Percentiles rank a stretch among this genome's conserved stretches.
These are phyloP conservation scores for Domatiomyces globalis DNA, from an alignment of 2,329 filamentous ascomycete species.

Conservation along the genomic window DNA sequence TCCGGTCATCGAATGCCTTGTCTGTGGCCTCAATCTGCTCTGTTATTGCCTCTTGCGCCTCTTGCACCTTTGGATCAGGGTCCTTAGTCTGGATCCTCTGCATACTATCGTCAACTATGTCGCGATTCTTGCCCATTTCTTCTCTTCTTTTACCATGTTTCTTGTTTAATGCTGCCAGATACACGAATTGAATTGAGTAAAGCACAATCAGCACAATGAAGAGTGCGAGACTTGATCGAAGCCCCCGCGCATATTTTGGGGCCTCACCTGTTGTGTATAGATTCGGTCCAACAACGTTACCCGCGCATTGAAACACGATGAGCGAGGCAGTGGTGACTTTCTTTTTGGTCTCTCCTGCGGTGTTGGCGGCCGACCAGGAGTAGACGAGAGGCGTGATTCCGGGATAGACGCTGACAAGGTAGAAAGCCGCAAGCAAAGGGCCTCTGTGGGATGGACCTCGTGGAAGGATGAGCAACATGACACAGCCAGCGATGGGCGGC, in stretches of 20 bases:
- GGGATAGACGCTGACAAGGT: slow-evolving; percentile 43
- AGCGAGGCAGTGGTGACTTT: slow-evolving; percentile 51
- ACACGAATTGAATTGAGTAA: slow-evolving; percentile 23
- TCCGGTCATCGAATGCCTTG: slow-evolving; percentile 21
- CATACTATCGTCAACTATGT: slow-evolving; percentile 47
- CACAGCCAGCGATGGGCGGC: slow-evolving; percentile 42
- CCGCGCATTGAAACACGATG: slow-evolving; percentile 50
- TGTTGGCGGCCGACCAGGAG: slow-evolving; percentile 51
- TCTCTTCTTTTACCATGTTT: slow-evolving; percentile 41
- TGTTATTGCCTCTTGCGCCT: slow-evolving; percentile 17
- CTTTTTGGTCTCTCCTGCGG: slow-evolving; percentile 55
- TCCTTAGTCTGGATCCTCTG: background rate
- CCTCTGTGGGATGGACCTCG: slow-evolving; percentile 35
- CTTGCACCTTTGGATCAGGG: slow-evolving; percentile 12
- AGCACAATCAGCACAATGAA: slow-evolving; percentile 47
- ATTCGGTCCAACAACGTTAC: slow-evolving; percentile 50
- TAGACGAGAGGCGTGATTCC: slow-evolving; percentile 53
- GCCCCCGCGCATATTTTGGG: slow-evolving; percentile 43
- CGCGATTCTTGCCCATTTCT: slow-evolving; percentile 44
- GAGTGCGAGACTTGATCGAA: slow-evolving; percentile 46
- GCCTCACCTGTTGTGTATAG: slow-evolving; percentile 49
- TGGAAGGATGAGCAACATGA: slow-evolving; percentile 39
- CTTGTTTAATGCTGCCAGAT: slow-evolving; percentile 22
- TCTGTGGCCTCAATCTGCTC: slow-evolving; percentile 14
- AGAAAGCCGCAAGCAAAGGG: slow-evolving; percentile 38